These are phyloP conservation scores for Bruguiera parviflora DNA, from an alignment of 345 rosid species.

Conservation along the genomic window DNA sequence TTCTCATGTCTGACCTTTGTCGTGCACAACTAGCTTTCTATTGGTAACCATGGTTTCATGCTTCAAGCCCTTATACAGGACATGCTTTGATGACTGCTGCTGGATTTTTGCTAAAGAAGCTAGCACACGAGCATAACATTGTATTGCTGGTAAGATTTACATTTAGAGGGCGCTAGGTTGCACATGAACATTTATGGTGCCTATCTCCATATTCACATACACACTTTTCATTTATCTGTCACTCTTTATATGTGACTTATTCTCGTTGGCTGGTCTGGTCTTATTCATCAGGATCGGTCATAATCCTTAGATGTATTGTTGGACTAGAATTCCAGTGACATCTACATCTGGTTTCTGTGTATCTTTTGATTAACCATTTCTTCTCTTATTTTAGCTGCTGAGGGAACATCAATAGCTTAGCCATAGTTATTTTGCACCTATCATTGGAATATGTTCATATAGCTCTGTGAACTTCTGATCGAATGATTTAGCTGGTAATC, in stretches of 20 bases:
- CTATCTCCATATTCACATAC: background rate
- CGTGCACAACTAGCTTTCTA: background rate
- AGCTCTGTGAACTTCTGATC: too few species aligned
- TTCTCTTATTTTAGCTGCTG: too few species aligned
- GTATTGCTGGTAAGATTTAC: slow-evolving; percentile 52
- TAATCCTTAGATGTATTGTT: background rate
- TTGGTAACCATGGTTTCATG: slow-evolving; percentile 5
- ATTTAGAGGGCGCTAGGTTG: background rate
- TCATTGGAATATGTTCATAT: too few species aligned
- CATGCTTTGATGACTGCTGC: slow-evolving; percentile 70
- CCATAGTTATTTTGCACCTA: too few species aligned
- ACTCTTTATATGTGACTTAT: background rate
- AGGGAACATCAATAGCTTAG: too few species aligned
- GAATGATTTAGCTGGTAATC: background rate
- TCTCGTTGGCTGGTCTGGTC: background rate
- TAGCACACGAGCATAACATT: slow-evolving; percentile 65
- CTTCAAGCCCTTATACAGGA: slow-evolving; percentile 41
- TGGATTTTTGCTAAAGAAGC: slow-evolving; percentile 72
- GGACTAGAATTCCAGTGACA: too few species aligned
- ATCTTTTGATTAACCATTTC: too few species aligned
- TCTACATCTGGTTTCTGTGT: too few species aligned
- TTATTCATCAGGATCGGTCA: background rate
- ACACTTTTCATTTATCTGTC: background rate
- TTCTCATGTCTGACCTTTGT: background rate
- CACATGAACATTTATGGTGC: background rate